phyloP scores from a whole-genome alignment of 148 eudicot genomes.

The Drosera capensis region DNA sequence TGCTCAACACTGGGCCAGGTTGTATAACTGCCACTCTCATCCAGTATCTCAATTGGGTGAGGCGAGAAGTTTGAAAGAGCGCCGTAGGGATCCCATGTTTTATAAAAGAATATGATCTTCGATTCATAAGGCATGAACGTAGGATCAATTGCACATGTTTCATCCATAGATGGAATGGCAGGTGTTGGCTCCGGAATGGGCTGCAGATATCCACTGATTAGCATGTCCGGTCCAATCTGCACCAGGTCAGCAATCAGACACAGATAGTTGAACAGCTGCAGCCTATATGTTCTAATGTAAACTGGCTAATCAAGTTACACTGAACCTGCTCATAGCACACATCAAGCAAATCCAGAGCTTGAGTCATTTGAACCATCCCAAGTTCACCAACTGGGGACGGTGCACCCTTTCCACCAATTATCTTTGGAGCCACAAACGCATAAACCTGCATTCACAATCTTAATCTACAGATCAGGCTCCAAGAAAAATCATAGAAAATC shows the following conservation, averaged over 20 bases:
- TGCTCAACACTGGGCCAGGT: constrained; percentile 93
- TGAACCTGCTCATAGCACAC: constrained; percentile 82
- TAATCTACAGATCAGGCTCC: neutral
- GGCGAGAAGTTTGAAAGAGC: constrained; percentile 94
- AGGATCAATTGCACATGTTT: constrained; percentile 80
- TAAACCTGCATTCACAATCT: constrained; percentile 37
- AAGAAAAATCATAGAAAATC: neutral
- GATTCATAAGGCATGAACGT: constrained; percentile 62
- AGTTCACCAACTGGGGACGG: constrained; percentile 98
- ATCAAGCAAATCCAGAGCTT: constrained; percentile 70
- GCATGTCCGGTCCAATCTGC: constrained; percentile 97
- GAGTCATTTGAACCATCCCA: constrained; percentile 99
- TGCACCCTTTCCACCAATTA: constrained; percentile 90
- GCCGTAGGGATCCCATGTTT: constrained; percentile 93
- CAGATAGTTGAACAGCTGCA: neutral
- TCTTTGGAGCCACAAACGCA: constrained; percentile 95
- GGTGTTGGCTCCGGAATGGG: constrained; percentile 89
- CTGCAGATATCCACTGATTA: constrained; percentile 85
- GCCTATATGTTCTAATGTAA: neutral
- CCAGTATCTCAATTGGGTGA: constrained; percentile 70
- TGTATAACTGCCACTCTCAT: constrained; percentile 42
- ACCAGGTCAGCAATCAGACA: constrained; percentile 3
- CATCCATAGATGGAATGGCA: constrained; percentile 61
- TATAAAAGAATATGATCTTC: constrained; percentile 63
- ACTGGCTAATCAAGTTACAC: neutral